Base-by-base conservation (phyloP, 352 stramenopile genomes). In the Phytophthora pisi region DNA sequence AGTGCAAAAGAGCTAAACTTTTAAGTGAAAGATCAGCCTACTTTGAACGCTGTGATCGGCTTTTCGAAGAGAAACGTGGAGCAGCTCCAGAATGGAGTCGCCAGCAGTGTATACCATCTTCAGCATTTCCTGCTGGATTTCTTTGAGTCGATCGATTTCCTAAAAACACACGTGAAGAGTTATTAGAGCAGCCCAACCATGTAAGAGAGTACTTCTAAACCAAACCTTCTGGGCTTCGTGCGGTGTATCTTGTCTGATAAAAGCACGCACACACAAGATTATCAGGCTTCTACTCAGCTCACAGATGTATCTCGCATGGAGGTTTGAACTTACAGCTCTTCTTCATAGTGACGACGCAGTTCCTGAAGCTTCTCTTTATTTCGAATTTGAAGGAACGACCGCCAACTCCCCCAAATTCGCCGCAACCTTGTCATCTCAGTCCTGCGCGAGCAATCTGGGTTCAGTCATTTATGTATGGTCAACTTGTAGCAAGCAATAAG, bases 101-200 rank as follows among this genome's bases (percentile, higher is more conserved):
- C 82, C 88, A 3, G 82, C 79, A n/a, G 70, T 69, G 51, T 86
- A 88, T 0, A 90, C 78, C 15, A 92, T 58, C 31, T 82, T 88
- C 5, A 83, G 54, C 0, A 79, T 81, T 49, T 92, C 84, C 8
- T 70, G 67, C 6, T 89, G 68, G 15, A 60, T 77, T 55, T 90
- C 82, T 68, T 82, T 81, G 23, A 92, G 50, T 6, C 74, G 72
- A 52, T 91, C 82, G 24, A 91, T 90, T 50, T 88, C 78, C 78
- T 89, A 51, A 7, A 63, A n/a, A 53, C 13, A 57, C 5, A 47
- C 7, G 40, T 10, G 2, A 38, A 51, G 10, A 56, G 10, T 31
- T 13, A 5, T 64, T 49, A 67, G 26, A 51, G 42, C 10, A 46
- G 13, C 8, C 16, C 40, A 46, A 46, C 15, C 13, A 46, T 5